Base-by-base conservation (phyloP, 108 stramenopile genomes). In the Pseudonitzschia pungens region DNA sequence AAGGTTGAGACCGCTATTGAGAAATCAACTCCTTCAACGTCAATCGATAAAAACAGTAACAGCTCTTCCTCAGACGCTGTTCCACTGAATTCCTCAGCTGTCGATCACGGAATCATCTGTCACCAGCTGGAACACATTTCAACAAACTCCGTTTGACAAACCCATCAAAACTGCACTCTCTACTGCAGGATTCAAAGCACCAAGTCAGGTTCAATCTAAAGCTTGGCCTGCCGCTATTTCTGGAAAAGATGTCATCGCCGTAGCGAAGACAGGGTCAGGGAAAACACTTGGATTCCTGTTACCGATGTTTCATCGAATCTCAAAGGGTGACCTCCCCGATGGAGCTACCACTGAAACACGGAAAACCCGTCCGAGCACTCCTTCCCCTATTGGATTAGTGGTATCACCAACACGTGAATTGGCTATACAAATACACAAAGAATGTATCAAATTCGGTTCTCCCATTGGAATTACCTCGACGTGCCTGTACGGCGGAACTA, bases 381-480 rank as follows among this genome's bases (percentile, higher is more conserved):
- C 92, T 4, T 98, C 98, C 9, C 32, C 57, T 18, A 18, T 57
- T 20, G 84, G 86, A 20, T 77, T 98, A n/a, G 79, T 97, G 29
- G 65, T 99, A 40, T 93, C 92, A 32, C 99, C 99, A 31, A 99
- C 99, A 15, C 77, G 99, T 8, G 98, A 99, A 85, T 81, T 99
- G 74, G 92, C 96, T 41, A 92, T 99, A 85, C 98, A 99, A 79
- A 99, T 96, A 72, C 99, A 98, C 73, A 93, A 96, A 26, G 98
- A 99, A 65, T 62, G 98, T 10, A 90, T 93, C 60, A 73, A 60
- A 40, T 96, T 97, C 66, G 98, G 97, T 18, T n/a, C 52, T 27
- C 22, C 76, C 15, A 42, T 60, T 43, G 59, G 27, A 16, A 42
- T 78, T 0, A 54, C 77, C 0, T 96, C 97, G 74, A 97, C 98